These are phyloP conservation scores for Neopestalotiopsis sp. DNA, from an alignment of 2,329 filamentous ascomycete species.

Conservation along the genomic window DNA sequence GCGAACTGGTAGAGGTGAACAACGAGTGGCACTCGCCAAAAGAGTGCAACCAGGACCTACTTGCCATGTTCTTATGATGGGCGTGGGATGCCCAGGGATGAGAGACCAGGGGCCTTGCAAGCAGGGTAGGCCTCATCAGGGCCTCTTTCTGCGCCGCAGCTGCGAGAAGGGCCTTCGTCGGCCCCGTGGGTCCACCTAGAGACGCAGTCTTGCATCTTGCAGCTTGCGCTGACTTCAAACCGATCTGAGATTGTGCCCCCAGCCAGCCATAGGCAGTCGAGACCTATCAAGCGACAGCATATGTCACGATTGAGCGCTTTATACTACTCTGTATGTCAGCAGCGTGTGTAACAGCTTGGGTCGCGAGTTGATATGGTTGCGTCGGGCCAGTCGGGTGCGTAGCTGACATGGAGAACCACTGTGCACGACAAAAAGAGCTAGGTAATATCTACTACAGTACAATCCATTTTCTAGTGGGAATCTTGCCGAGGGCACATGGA, in stretches of 20 bases:
- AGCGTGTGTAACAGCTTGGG: background rate
- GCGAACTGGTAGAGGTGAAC: background rate
- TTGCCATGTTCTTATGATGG: background rate
- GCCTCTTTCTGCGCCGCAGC: background rate
- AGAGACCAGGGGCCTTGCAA: conserved; percentile 8
- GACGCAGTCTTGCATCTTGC: conserved; percentile 10
- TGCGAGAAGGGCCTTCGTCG: conserved; percentile 18
- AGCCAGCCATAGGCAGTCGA: background rate
- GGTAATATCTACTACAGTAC: no score
- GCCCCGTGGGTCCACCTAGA: conserved; percentile 7
- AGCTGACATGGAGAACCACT: background rate
- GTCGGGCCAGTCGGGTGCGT: background rate
- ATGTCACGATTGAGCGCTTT: background rate
- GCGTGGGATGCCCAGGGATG: conserved; percentile 3
- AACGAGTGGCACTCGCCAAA: background rate
- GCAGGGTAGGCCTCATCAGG: background rate
- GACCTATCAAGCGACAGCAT: conserved; percentile 1
- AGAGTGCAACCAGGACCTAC: background rate
- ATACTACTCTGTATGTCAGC: background rate
- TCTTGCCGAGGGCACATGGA: background rate
- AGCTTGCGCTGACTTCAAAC: background rate
- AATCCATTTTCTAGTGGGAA: no score
- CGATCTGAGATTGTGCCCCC: background rate
- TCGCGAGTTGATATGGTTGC: background rate
- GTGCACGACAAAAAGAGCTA: no score